Percentiles rank a stretch among this genome's conserved stretches.
phyloP scores from a whole-genome alignment of 2,329 filamentous ascomycete genomes.

The Kalaharituber pfeilii region DNA sequence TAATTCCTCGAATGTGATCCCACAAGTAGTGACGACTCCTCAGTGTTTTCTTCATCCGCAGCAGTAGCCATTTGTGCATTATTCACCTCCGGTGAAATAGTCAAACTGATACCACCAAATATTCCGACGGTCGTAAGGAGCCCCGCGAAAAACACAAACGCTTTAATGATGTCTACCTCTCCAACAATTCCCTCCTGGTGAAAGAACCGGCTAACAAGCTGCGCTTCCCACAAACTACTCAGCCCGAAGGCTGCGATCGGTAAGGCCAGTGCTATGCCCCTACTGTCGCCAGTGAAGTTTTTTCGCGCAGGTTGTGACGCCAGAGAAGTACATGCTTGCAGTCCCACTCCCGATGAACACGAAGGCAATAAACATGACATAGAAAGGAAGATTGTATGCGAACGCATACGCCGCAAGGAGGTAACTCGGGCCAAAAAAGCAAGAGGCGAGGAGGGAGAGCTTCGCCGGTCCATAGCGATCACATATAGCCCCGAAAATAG shows the following conservation, averaged over 20 bases:
- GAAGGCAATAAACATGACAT: conserved; percentile 72
- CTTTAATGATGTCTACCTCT: conserved; percentile 35
- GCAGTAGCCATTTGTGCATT: conserved; percentile 45
- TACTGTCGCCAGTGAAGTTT: conserved; percentile 73
- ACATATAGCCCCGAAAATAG: conserved; percentile 75
- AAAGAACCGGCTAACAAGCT: conserved; percentile 62
- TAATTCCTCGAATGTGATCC: not conserved
- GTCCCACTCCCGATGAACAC: conserved; percentile 67
- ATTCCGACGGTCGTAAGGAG: conserved; percentile 55
- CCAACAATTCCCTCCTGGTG: conserved; percentile 46
- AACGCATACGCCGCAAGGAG: conserved; percentile 68
- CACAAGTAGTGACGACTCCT: not conserved
- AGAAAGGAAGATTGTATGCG: conserved; percentile 47
- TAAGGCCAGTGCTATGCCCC: conserved; percentile 71
- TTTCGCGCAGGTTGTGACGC: conserved; percentile 94
- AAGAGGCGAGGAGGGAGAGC: conserved; percentile 52
- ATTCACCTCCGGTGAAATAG: conserved; percentile 66
- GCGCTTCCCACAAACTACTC: conserved; percentile 90
- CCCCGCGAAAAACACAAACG: conserved; percentile 68
- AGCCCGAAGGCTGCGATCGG: conserved; percentile 87
- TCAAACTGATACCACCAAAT: conserved; percentile 55
- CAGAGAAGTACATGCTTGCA: conserved; percentile 71
- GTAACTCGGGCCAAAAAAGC: conserved; percentile 68
- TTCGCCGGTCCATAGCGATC: conserved; percentile 70
- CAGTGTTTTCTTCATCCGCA: not conserved